Base-by-base conservation (phyloP, 495 filamentous ascomycete species). In the Glarea lozoyensis region DNA sequence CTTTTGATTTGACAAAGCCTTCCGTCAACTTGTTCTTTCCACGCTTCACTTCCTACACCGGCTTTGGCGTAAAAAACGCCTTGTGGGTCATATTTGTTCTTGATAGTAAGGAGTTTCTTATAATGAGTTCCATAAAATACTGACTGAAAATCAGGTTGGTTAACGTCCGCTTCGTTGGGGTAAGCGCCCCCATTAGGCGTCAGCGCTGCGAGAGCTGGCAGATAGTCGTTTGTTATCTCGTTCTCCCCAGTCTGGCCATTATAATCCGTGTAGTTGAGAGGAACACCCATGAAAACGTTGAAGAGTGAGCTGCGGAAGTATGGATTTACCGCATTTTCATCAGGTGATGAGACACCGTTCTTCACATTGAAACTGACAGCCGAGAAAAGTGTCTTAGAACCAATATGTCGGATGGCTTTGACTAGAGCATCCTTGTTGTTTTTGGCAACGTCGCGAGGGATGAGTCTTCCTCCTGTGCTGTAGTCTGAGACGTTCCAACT, bases 21-120 rank as follows among this genome's bases (percentile, higher is more conserved):
- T 15, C 22, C 11, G n/a, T 39, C 43, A 12, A 5, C 24, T 10
- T 13, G 15, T 4, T 3, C 25, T n/a, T 55, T 38, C 77, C 78
- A 82, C 13, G 61, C 60, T 34, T 82, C 79, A 43, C 72, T 76
- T 1, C 79, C 78, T 1, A 83, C 78, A 10, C 68, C 76, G 2
- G 70, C 73, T 11, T 45, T 53, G 21, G 67, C 79, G 59, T 76
- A 83, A 37, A 82, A 71, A 2, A 81, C 52, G 27, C 69, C 62
- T 9, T 65, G 35, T 1, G 79, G 77, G 55, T 84, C 78, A n/a
- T 73, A 68, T 40, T 64, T 60, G 29, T 66, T 53, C 55, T 78
- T 77, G 49, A 76, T 71, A 17, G 24, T 19, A 2, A 56, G 36
- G 39, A 76, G 55, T 10, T 62, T 53, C 4, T 51, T 48, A 49